Conservation (phyloP, 768 basidiomycete genomes). For the Calocera viscosa region DNA sequence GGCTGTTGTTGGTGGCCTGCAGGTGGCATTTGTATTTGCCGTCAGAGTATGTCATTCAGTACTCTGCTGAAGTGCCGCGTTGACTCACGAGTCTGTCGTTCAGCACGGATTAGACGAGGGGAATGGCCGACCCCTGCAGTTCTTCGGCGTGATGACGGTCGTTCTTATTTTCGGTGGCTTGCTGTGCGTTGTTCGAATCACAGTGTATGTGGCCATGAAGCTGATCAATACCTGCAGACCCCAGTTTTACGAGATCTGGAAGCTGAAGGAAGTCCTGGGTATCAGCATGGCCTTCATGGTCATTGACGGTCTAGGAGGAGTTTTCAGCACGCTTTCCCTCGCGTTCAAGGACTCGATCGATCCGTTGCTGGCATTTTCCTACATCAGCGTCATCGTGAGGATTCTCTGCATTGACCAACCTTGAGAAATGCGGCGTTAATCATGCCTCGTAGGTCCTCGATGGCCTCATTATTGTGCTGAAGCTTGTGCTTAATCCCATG, state of each 20-base stretch:
- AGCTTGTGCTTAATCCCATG: not conserved
- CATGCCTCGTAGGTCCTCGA: not conserved
- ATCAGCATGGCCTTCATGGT: constrained; percentile 57
- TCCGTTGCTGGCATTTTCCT: constrained; percentile 47
- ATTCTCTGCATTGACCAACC: not conserved
- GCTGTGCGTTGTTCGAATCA: constrained; percentile 26
- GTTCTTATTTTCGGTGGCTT: constrained; percentile 43
- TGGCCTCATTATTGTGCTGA: not conserved
- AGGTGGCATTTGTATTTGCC: constrained; percentile 48
- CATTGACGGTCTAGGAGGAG: constrained; percentile 55
- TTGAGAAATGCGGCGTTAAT: not conserved
- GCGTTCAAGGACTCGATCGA: constrained; percentile 53
- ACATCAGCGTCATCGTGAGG: not conserved
- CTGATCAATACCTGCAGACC: constrained; percentile 27
- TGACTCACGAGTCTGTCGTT: not conserved
- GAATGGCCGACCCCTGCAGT: constrained; percentile 30
- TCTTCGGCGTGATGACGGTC: constrained; percentile 52
- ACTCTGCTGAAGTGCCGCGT: not conserved
- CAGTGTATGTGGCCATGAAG: not conserved
- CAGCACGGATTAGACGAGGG: constrained; percentile 20
- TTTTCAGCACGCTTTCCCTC: constrained; percentile 58
- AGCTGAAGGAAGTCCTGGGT: constrained; percentile 43
- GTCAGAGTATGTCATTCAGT: constrained; percentile 33
- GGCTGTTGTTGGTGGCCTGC: constrained; percentile 41
- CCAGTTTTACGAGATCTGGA: constrained; percentile 67